Percentiles rank a stretch among this genome's conserved stretches.
phyloP scores from a whole-genome alignment of 371 early-diverging fungal species.

The Apophysomyces elegans region DNA sequence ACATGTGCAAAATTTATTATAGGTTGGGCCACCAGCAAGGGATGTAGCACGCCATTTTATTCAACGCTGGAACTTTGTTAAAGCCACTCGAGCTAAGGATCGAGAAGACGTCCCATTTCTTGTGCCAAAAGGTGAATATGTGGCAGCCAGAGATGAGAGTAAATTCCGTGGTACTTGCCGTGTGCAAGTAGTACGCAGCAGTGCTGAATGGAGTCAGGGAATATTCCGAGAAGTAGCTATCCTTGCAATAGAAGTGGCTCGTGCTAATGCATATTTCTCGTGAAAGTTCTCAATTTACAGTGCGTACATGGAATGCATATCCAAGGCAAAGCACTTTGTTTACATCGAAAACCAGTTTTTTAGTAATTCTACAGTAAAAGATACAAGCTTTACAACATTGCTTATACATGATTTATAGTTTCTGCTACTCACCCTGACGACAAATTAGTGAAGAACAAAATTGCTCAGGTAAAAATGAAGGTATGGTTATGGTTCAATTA shows the following conservation, averaged over 20 bases:
- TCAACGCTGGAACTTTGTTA: slow-evolving; percentile 92
- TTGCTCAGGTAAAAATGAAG: slow-evolving; percentile 46
- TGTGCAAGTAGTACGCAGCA: slow-evolving; percentile 72
- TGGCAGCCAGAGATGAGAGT: slow-evolving; percentile 63
- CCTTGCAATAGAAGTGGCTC: neutral
- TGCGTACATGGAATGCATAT: slow-evolving; percentile 83
- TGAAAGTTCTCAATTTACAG: slow-evolving; percentile 77
- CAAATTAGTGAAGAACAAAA: slow-evolving; percentile 50
- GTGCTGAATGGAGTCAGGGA: slow-evolving; percentile 72
- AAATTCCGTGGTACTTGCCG: slow-evolving; percentile 70
- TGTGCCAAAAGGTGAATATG: slow-evolving; percentile 81
- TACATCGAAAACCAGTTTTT: slow-evolving; percentile 98
- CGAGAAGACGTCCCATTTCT: slow-evolving; percentile 69
- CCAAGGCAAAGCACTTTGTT: slow-evolving; percentile 81
- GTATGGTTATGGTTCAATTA: too few species aligned
- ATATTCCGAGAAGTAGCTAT: slow-evolving; percentile 52
- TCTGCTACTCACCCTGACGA: slow-evolving; percentile 45
- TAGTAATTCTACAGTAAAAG: slow-evolving; percentile 46
- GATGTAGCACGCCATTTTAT: slow-evolving; percentile 92
- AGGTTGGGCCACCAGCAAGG: slow-evolving; percentile 75
- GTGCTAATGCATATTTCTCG: neutral
- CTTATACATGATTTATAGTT: slow-evolving; percentile 24
- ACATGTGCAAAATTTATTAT: neutral
- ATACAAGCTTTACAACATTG: neutral
- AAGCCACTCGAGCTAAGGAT: slow-evolving; percentile 62